Percentiles rank a stretch among this genome's conserved stretches.
Conservation (phyloP, 169 alveolate genomes). For the Plasmodium gaboni region DNA sequence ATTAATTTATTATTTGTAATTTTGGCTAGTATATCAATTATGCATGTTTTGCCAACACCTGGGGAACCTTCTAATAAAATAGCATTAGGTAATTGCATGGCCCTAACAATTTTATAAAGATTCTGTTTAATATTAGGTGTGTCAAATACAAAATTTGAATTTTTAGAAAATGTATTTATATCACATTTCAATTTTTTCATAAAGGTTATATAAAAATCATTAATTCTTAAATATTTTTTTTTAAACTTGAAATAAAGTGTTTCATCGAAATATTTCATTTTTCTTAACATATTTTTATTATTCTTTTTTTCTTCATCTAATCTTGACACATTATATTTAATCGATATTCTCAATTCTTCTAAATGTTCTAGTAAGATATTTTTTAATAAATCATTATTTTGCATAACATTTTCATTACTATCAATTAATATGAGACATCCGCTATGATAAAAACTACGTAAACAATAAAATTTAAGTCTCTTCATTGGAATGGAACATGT, state of each 20-base stretch:
- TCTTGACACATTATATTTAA: slow-evolving; percentile 8
- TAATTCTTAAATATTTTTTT: slow-evolving; percentile 18
- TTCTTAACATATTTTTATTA: not conserved
- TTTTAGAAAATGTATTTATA: not conserved
- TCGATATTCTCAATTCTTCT: slow-evolving; percentile 6
- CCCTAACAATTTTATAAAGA: slow-evolving; percentile 92
- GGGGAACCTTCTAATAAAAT: slow-evolving; percentile 99
- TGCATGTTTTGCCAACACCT: slow-evolving; percentile 99
- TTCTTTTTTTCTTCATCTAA: no score
- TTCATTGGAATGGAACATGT: no score
- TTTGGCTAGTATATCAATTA: slow-evolving; percentile 93
- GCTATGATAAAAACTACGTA: slow-evolving; percentile 56
- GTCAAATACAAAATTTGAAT: slow-evolving; percentile 87
- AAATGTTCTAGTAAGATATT: slow-evolving; percentile 14
- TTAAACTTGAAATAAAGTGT: slow-evolving; percentile 19
- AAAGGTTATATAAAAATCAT: slow-evolving; percentile 43
- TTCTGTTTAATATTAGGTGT: slow-evolving; percentile 92
- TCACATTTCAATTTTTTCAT: slow-evolving; percentile 8
- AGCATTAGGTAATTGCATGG: slow-evolving; percentile 91
- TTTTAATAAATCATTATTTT: slow-evolving; percentile 24
- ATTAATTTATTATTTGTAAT: slow-evolving; percentile 89
- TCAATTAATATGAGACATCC: slow-evolving; percentile 68
- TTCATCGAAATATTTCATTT: not conserved
- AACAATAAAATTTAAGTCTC: slow-evolving; percentile 11
- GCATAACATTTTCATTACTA: slow-evolving; percentile 41